A percentile compares a stretch with the other conserved stretches of the same genome.
Conservation (phyloP, 306 rosid species). For the Pterocarpus santalinus region DNA sequence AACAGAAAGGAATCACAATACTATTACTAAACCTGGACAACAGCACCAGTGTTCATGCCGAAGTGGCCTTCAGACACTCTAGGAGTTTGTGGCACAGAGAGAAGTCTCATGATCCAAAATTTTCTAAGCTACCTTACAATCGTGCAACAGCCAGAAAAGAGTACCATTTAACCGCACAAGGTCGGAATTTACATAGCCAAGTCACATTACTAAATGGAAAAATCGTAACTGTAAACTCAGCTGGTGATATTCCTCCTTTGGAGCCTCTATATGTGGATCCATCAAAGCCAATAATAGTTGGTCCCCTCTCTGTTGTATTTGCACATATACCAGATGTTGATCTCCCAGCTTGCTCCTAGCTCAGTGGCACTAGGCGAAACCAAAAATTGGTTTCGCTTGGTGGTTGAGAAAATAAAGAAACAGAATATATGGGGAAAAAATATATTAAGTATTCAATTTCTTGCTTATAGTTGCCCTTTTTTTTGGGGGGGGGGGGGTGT, state of each 20-base stretch:
- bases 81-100: constrained; percentile 41
- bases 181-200: constrained; percentile 81
- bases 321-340: constrained; percentile 74
- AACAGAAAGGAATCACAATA: constrained; percentile 83
- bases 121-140: constrained; percentile 39
- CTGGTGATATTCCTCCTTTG: constrained; percentile 76
- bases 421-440: constrained; percentile 42
- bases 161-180: constrained; percentile 78
- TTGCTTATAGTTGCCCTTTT: background rate
- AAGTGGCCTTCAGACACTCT: constrained; percentile 45
- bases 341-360: constrained; percentile 70
- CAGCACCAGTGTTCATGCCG: constrained; percentile 55
- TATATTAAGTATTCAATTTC: constrained; percentile 25
- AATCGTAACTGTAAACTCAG: constrained; percentile 62
- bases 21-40: constrained; percentile 77
- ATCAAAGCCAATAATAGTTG: constrained; percentile 67
- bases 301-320: constrained; percentile 85
- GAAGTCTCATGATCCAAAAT: constrained; percentile 20
- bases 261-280: constrained; percentile 70
- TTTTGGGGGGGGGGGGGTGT: background rate
- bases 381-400: constrained; percentile 57
- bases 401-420: constrained; percentile 43
- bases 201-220: constrained; percentile 81
- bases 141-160: constrained; percentile 63
- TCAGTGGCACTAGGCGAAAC: constrained; percentile 35